Base-by-base conservation (phyloP, 768 basidiomycete genomes). In the Cyathus striatus region DNA sequence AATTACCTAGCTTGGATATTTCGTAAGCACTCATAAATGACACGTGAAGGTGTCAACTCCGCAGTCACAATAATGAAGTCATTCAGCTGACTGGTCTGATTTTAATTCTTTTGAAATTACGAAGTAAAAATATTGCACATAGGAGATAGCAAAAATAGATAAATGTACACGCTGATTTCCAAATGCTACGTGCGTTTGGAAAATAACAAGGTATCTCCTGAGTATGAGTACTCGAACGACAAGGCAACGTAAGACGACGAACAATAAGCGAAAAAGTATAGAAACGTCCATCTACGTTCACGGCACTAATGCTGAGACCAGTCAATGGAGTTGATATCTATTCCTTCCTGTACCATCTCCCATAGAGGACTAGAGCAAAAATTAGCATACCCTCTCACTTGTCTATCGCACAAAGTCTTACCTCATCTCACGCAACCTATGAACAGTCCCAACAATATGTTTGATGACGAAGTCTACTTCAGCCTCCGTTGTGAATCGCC, bases 281-380 rank as follows among this genome's bases (percentile, higher is more conserved):
- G 18, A 37, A n/a, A 37, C 14, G 21, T 3, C 5, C 35, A 10
- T 30, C 35, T 9, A 18, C 13, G 18, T 13, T n/a, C n/a, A n/a
- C 5, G 10, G 18, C 75, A 73, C 59, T 79, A 89, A 47, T 88
- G 82, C 79, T 83, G 89, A 36, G 89, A 86, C 94, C 94, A 97
- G 65, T 97, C 79, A 60, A 98, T 99, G 14, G 86, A 75, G 58
- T 83, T 92, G 53, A 98, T 79, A 62, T 99, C 96, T 46, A 98
- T 94, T 33, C 95, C 95, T 60, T 98, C 96, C 66, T 96, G 92
- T 13, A 98, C 94, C 94, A 99, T 97, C 69, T 99, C 96, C 95
- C 95, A 99, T 42, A 99, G 66, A 24, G 96, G 96, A 57, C 91
- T 90, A 48, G 1, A 40, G 40, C 33, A 16, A 39, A 25, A 17